Percentiles rank a stretch among this genome's conserved stretches.
Evolutionary conservation across 1,139 yeast species (phyloP).

Genomic region (Hyphopichia khmerensis): DNA sequence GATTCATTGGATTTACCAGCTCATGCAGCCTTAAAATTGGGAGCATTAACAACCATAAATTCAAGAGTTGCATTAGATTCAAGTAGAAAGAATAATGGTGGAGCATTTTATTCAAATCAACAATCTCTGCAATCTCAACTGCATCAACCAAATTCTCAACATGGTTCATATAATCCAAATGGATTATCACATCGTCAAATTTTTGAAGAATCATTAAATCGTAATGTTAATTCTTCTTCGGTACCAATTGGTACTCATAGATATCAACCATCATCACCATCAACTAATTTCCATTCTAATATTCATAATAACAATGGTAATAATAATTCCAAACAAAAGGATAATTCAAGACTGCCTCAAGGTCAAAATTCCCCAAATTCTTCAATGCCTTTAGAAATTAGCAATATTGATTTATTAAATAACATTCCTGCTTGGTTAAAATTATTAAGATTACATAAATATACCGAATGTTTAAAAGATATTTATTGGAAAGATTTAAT

Average conservation of each 20-base stretch:
- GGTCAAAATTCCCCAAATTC: constrained; percentile 19
- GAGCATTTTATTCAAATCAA: constrained; percentile 7
- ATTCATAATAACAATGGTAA: no score
- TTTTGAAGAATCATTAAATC: constrained; percentile 37
- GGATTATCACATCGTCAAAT: constrained; percentile 7
- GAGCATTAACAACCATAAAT: constrained; percentile 64
- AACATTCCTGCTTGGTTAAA: constrained; percentile 94
- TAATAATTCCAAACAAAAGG: constrained; percentile 1
- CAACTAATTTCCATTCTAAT: constrained; percentile 7
- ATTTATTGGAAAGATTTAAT: constrained; percentile 81
- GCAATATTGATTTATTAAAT: constrained; percentile 60
- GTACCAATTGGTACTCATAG: constrained; percentile 28
- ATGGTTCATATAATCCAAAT: constrained; percentile 1
- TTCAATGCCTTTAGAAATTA: constrained; percentile 63
- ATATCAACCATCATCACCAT: constrained; percentile 2
- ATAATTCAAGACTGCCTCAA: constrained; percentile 6
- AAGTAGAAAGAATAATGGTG: constrained; percentile 36
- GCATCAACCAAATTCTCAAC: neutral
- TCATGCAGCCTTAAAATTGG: constrained; percentile 49
- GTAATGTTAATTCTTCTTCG: constrained; percentile 37
- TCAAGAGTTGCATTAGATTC: constrained; percentile 61
- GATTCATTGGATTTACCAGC: constrained; percentile 40
- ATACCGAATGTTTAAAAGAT: constrained; percentile 79
- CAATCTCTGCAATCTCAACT: constrained; percentile 8
- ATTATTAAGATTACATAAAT: constrained; percentile 84